Percentiles rank a stretch among this genome's conserved stretches.
Evolutionary conservation across 2,329 filamentous ascomycete species (phyloP).

Genomic region (Diaporthe capsici): DNA sequence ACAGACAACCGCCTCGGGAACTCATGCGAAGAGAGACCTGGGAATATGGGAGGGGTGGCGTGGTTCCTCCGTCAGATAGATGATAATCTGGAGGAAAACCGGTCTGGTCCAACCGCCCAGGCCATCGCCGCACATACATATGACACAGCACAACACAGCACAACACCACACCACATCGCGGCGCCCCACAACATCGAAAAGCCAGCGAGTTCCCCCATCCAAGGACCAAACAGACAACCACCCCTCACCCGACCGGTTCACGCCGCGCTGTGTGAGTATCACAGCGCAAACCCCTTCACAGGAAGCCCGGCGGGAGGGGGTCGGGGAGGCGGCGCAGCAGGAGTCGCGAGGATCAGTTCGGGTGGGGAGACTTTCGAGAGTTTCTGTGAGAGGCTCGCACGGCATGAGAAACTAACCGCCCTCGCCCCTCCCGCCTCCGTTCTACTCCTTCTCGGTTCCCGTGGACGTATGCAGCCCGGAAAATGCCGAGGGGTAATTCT

Average conservation of each 20-base stretch:
- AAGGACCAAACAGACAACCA: neutral
- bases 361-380: neutral
- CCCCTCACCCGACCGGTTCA: neutral
- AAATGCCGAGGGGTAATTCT: neutral
- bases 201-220: neutral
- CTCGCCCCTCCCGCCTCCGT: neutral
- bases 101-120: neutral
- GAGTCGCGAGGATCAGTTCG: neutral
- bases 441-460: neutral
- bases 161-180: neutral
- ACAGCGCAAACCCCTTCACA: neutral
- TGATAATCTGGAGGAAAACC: neutral
- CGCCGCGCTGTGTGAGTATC: neutral
- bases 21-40: no score
- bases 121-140: neutral
- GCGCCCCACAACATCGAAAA: neutral
- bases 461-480: neutral
- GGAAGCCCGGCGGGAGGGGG: neutral
- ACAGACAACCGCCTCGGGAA: neutral
- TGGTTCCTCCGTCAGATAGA: neutral
- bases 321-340: neutral
- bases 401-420: neutral
- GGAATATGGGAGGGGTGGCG: neutral
- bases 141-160: neutral
- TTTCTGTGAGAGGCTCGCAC: conserved; percentile 21